Base-by-base conservation (phyloP, 768 basidiomycete species). In the Chlorophyllum brunneum region DNA sequence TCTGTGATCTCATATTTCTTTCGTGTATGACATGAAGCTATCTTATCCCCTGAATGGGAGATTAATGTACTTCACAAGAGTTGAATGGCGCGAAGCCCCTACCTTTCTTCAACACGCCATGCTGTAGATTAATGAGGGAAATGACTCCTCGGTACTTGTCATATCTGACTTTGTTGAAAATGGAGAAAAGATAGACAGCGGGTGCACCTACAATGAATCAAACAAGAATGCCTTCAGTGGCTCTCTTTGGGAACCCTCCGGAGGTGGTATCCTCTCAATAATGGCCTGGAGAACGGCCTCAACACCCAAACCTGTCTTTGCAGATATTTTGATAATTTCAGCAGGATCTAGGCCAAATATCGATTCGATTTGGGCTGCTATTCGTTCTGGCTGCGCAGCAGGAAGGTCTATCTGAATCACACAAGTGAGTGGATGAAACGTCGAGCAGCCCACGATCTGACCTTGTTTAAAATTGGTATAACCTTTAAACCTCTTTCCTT, bases 91-190 rank as follows among this genome's bases (percentile, higher is more conserved):
- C 9, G 15, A 39, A 20, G 55, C 60, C 22, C 29, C 24, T 59
- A 87, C 93, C 93, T 78, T 90, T 95, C 39, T 80, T 80, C 39
- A 98, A 70, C 15, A 84, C 68, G 1, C 97, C 97, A 49, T 81
- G 78, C 60, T 88, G 84, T 16, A 99, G 68, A 58, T 81, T 89
- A 30, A 98, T 79, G 26, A 98, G 71, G 1, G 92, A 95, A 42
- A 99, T 94, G 18, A 98, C 97, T 8, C 97, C 97, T 51, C 95
- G 82, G 68, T 93, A 99, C 56, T 88, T 82, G 65, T 99, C 97
- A 66, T 95, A 98, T 52, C 93, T 95, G 55, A 41, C 15, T 38
- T 51, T 60, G 60, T 55, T 37, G 61, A 43, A 16, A 48, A 27
- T 34, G 18, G 41, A 23, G 24, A 27, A 41, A n/a, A 8, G 8